phyloP scores from a whole-genome alignment of 1,284 basidiomycete species.

The Leccinum subrobustum region DNA sequence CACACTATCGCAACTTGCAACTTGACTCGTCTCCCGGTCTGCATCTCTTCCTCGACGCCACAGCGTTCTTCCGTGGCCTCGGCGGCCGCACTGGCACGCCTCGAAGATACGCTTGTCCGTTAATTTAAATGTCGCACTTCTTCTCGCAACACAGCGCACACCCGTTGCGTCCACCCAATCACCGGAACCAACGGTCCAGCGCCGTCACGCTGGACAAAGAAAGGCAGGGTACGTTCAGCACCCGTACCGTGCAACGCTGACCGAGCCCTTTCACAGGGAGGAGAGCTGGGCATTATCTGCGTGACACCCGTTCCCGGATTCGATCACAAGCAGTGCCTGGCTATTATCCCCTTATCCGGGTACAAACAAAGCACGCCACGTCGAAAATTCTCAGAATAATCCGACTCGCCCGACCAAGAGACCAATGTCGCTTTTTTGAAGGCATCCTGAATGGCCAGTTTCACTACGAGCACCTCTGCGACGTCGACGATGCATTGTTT shows the following conservation, averaged over 20 bases:
- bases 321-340: conserved; percentile 28
- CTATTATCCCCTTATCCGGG: conserved; percentile 27
- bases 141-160: conserved; percentile 13
- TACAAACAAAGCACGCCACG: conserved; percentile 34
- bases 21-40: background rate
- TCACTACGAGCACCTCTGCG: conserved; percentile 18
- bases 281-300: conserved; percentile 6
- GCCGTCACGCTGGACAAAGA: conserved; percentile 2
- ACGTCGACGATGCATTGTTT: conserved; percentile 24
- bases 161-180: conserved; percentile 26
- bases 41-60: conserved; percentile 1
- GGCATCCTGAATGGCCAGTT: conserved; percentile 11
- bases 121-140: conserved; percentile 27
- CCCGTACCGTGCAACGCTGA: background rate
- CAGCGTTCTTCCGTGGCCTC: conserved; percentile 2
- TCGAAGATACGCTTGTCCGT: conserved; percentile 15
- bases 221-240: conserved; percentile 14
- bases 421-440: conserved; percentile 14
- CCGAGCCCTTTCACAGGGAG: background rate
- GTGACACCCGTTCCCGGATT: conserved; percentile 11
- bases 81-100: conserved; percentile 3
- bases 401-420: conserved; percentile 3
- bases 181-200: conserved; percentile 13
- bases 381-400: conserved; percentile 13
- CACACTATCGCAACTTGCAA: conserved; percentile 13